Evolutionary conservation across 1,284 basidiomycete genomes (phyloP).

Genomic region (Athelia psychrophila): DNA sequence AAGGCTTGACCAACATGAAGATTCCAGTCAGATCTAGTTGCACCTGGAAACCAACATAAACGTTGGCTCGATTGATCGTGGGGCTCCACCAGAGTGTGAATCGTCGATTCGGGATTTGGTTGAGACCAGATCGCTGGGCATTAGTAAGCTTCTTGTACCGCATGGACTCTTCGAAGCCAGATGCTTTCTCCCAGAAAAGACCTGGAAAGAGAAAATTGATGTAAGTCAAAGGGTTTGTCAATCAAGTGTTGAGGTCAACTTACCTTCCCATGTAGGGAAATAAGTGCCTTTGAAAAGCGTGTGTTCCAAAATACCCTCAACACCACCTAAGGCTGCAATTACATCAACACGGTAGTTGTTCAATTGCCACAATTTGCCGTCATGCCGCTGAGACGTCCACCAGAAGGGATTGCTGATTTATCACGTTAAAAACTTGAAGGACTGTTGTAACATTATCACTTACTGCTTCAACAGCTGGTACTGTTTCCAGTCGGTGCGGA

Average conservation of each 20-base stretch:
- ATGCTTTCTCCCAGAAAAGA: conserved; percentile 96
- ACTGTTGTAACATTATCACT: conserved; percentile 20
- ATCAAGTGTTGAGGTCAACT: conserved; percentile 12
- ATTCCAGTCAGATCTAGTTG: conserved; percentile 96
- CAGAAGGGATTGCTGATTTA: conserved; percentile 84
- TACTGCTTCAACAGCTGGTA: conserved; percentile 92
- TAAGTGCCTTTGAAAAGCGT: conserved; percentile 98
- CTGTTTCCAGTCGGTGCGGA: conserved; percentile 96
- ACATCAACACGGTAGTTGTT: conserved; percentile 99
- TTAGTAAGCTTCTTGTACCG: conserved; percentile 95
- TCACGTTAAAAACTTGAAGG: too few species aligned
- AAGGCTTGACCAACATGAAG: conserved; percentile 59
- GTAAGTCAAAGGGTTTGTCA: conserved; percentile 1
- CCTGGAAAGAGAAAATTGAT: conserved; percentile 32
- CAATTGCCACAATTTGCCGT: conserved; percentile 97
- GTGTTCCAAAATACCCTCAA: conserved; percentile 97
- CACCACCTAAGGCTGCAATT: conserved; percentile 97
- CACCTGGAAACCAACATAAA: conserved; percentile 99
- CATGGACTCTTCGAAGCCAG: conserved; percentile 97
- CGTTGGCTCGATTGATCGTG: conserved; percentile 96
- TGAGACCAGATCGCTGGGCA: conserved; percentile 93
- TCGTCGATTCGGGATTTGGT: conserved; percentile 99
- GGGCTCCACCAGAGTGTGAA: conserved; percentile 99
- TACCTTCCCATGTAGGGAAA: conserved; percentile 88
- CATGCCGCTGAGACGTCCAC: conserved; percentile 98